Conservation (phyloP, 1,284 basidiomycete genomes). For the Anthracocystis setariae region DNA sequence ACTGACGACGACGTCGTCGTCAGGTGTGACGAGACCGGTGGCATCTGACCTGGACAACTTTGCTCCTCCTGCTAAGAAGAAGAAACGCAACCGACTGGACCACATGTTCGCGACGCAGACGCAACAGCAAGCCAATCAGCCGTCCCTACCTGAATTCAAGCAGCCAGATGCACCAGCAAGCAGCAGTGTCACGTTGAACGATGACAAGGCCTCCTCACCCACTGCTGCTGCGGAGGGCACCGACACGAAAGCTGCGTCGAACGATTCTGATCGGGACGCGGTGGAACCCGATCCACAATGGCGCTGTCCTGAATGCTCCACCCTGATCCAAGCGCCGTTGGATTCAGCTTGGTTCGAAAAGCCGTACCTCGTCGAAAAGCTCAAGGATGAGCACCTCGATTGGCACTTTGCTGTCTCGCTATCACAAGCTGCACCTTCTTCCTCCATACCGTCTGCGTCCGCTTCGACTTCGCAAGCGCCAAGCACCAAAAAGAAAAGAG, state of each 20-base stretch:
- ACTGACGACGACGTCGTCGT: slow-evolving; percentile 49
- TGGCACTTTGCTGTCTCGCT: slow-evolving; percentile 59
- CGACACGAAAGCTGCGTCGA: slow-evolving; percentile 3
- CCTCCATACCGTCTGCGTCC: neutral
- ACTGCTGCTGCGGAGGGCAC: neutral
- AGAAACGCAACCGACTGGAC: slow-evolving; percentile 36
- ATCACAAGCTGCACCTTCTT: slow-evolving; percentile 29
- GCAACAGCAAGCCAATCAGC: slow-evolving; percentile 19
- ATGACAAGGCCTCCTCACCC: neutral
- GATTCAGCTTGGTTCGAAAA: slow-evolving; percentile 39
- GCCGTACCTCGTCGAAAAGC: slow-evolving; percentile 38
- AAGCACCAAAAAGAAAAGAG: slow-evolving; percentile 28
- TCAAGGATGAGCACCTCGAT: slow-evolving; percentile 57
- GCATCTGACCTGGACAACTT: slow-evolving; percentile 11
- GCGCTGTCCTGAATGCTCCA: slow-evolving; percentile 51
- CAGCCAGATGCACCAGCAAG: neutral
- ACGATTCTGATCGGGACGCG: slow-evolving; percentile 5
- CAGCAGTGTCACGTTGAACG: neutral
- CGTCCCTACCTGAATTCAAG: neutral
- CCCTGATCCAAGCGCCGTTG: slow-evolving; percentile 27
- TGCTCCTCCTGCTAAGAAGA: slow-evolving; percentile 30
- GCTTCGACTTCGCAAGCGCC: neutral
- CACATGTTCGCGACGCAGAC: slow-evolving; percentile 25
- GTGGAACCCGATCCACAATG: slow-evolving; percentile 26
- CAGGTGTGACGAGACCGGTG: slow-evolving; percentile 27